A percentile compares a stretch with the other conserved stretches of the same genome.
phyloP scores from a whole-genome alignment of 371 early-diverging fungal species.

The Mucor mucedo region DNA sequence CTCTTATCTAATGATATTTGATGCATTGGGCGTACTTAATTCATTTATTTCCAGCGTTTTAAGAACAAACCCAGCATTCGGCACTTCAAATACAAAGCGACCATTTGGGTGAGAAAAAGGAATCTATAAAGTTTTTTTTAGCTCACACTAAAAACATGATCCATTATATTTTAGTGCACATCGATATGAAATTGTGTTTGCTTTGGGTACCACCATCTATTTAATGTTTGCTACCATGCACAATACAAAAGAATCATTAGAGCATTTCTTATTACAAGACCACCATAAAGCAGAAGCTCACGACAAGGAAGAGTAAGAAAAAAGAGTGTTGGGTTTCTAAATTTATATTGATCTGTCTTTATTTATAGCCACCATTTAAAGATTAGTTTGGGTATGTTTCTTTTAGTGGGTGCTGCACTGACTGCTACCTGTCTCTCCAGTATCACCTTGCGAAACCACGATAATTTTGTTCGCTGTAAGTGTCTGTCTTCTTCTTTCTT shows the following conservation, averaged over 20 bases:
- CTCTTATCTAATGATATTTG: slow-evolving; percentile 64
- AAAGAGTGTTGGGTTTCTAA: neutral
- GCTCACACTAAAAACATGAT: too few species aligned
- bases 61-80: slow-evolving; percentile 48
- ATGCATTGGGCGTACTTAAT: slow-evolving; percentile 67
- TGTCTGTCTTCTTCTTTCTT: neutral
- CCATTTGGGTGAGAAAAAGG: slow-evolving; percentile 56
- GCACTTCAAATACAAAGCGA: slow-evolving; percentile 56
- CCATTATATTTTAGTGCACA: slow-evolving; percentile 42
- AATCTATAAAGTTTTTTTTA: slow-evolving; percentile 14
- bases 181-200: slow-evolving; percentile 66
- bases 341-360: neutral
- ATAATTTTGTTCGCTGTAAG: slow-evolving; percentile 63
- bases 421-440: slow-evolving; percentile 57
- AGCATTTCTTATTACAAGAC: slow-evolving; percentile 61
- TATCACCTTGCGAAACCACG: slow-evolving; percentile 60
- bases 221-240: slow-evolving; percentile 71
- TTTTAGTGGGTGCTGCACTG: slow-evolving; percentile 50
- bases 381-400: slow-evolving; percentile 42
- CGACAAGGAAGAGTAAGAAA: slow-evolving; percentile 33
- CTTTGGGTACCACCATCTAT: slow-evolving; percentile 61
- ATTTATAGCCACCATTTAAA: slow-evolving; percentile 8
- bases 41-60: slow-evolving; percentile 60
- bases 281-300: slow-evolving; percentile 45
- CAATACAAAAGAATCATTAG: slow-evolving; percentile 69